These are phyloP conservation scores for Rhizophagus prolifer DNA, from an alignment of 192 early-diverging fungal genomes.

Conservation along the genomic window DNA sequence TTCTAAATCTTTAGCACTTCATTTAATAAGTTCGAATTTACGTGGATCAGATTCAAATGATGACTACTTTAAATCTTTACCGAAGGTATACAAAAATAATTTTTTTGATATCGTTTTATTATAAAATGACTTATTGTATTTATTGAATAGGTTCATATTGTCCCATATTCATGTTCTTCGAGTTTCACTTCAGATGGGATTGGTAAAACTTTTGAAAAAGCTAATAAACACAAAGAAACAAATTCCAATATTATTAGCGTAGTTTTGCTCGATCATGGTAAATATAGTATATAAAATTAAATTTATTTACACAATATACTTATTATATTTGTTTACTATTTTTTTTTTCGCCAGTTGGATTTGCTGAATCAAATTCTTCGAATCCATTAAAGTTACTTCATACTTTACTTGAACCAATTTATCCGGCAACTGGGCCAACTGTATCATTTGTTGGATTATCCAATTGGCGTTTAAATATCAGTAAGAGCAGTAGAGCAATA, in stretches of 20 bases:
- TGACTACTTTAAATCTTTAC: slow-evolving; percentile 21
- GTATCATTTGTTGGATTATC: slow-evolving; percentile 30
- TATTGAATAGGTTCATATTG: slow-evolving; percentile 1
- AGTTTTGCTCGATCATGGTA: slow-evolving; percentile 27
- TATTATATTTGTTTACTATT: background rate
- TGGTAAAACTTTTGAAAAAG: slow-evolving; percentile 22
- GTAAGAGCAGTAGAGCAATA: slow-evolving; percentile 26
- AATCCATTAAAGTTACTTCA: slow-evolving; percentile 29
- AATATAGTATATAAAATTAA: background rate
- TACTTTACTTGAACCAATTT: slow-evolving; percentile 21
- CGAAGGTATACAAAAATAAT: background rate
- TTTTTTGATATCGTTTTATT: background rate
- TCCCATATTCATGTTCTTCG: slow-evolving; percentile 21
- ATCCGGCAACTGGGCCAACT: background rate
- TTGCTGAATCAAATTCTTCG: background rate
- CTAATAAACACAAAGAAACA: slow-evolving; percentile 10
- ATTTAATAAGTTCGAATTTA: slow-evolving; percentile 23
- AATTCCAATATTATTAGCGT: slow-evolving; percentile 12
- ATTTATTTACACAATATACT: background rate
- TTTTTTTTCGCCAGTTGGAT: slow-evolving; percentile 15
- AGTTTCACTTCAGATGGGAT: slow-evolving; percentile 27
- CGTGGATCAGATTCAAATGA: slow-evolving; percentile 23
- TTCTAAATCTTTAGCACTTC: slow-evolving; percentile 26
- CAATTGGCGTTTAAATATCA: slow-evolving; percentile 29
- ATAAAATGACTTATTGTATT: no score